Evolutionary conservation across 306 rosid genomes (phyloP).

Genomic region (Ziziphus jujuba): DNA sequence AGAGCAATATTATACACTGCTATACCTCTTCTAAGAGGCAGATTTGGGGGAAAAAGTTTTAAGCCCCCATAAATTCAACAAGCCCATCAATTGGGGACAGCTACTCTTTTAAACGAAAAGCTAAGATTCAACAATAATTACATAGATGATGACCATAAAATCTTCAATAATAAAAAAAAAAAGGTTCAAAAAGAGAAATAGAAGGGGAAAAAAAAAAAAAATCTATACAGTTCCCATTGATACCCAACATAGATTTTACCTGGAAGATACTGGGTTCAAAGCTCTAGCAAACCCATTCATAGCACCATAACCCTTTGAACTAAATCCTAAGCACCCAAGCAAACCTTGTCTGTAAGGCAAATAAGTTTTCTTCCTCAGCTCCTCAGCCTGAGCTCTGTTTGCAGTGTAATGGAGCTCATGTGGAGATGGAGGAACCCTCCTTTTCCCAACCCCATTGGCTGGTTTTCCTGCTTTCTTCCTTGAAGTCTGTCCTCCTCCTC

Average conservation of each 20-base stretch:
- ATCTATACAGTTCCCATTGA: conserved; percentile 37
- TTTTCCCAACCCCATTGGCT: conserved; percentile 72
- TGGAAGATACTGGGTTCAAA: conserved; percentile 87
- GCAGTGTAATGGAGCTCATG: conserved; percentile 94
- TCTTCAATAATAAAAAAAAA: conserved; percentile 4
- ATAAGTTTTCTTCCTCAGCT: conserved; percentile 87
- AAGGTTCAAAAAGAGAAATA: conserved; percentile 15
- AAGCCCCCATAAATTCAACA: conserved; percentile 23
- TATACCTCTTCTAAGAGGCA: conserved; percentile 17
- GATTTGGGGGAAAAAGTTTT: conserved; percentile 17
- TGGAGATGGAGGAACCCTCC: conserved; percentile 72
- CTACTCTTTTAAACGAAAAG: conserved; percentile 33
- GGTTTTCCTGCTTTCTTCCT: conserved; percentile 65
- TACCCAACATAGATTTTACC: conserved; percentile 36
- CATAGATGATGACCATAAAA: conserved; percentile 19
- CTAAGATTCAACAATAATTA: conserved; percentile 10
- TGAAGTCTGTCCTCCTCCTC: conserved; percentile 21
- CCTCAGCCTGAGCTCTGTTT: conserved; percentile 88
- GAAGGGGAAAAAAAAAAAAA: background rate
- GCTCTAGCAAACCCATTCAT: conserved; percentile 96
- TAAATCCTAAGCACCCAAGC: conserved; percentile 93
- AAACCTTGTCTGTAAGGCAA: conserved; percentile 89
- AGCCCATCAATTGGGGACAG: conserved; percentile 25
- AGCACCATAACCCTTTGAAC: conserved; percentile 94
- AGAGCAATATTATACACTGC: conserved; percentile 32